Evolutionary conservation across 495 filamentous ascomycete species (phyloP), one percentile per base, ranked within the genome.

Genomic region (Neurospora cerealis): DNA sequence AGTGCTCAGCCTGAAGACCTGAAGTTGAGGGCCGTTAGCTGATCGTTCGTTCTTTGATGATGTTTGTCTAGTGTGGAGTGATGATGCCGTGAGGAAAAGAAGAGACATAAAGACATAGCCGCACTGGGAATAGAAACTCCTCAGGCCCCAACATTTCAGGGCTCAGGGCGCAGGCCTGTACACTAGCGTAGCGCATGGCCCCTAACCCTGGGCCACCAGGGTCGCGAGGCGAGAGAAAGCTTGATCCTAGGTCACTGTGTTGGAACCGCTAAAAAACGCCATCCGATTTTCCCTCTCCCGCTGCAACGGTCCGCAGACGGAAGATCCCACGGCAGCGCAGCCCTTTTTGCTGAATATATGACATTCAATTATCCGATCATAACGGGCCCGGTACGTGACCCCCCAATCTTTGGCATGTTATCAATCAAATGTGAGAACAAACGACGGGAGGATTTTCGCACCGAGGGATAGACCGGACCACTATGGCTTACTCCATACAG

Each of bases 81-180:
- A 28, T 34, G 44, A 36, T 48, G 21, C 32, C 24, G 54, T 60
- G 24, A 32, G 28, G 4, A 62, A 6, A 19, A 60, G 54, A 32
- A 62, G 69, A 70, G 69, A 13, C 0, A 28, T 19, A 15, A 32
- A 34, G 19, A 76, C 77, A 78, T 75, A 78, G 77, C 77, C 77
- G 40, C 76, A 11, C 70, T 72, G 28, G 76, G 71, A 77, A 77
- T 77, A 77, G 72, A 32, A 62, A 66, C 54, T 66, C 13, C 15
- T 3, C 54, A 66, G 54, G 28, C 24, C 72, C 69, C 34, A 39
- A 75, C 75, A 75, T 34, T 54, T 28, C 54, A 62, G 54, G 28
- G 54, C 54, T 34, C 13, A 62, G 54, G 24, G 54, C 13, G 46
- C 21, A 54, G 46, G 21, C 46, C 46, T 24, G 21, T 1, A 4